phyloP scores from a whole-genome alignment of 225 moss, liverwort and hornwort species.

The Physcomitrium patens region DNA sequence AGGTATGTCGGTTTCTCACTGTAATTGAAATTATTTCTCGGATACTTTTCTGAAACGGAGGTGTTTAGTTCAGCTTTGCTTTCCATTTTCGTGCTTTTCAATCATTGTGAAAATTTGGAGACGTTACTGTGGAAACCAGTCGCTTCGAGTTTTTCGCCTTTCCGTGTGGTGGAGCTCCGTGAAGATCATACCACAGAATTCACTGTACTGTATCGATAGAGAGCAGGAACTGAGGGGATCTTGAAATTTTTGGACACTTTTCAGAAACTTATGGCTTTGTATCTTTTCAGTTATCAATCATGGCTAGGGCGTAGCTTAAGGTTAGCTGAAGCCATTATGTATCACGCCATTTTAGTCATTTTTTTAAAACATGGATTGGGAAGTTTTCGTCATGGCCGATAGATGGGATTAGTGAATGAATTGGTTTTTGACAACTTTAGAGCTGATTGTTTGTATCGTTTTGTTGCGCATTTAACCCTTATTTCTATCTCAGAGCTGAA shows the following conservation, averaged over 20 bases:
- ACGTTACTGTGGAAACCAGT: neutral
- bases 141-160: neutral
- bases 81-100: conserved; percentile 1
- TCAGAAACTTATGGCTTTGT: neutral
- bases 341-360: neutral
- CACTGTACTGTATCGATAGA: neutral
- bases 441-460: neutral
- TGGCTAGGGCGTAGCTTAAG: neutral
- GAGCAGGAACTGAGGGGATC: conserved; percentile 4
- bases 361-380: neutral
- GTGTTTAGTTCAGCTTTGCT: neutral
- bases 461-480: neutral
- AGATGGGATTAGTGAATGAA: neutral
- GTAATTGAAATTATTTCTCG: too few species aligned
- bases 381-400: neutral
- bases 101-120: neutral
- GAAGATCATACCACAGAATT: conserved; percentile 11
- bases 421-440: neutral
- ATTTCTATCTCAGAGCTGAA: conserved; percentile 4
- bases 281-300: neutral
- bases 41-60: neutral
- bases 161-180: neutral
- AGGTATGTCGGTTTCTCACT: conserved; percentile 17
- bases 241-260: neutral
- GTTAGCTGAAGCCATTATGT: neutral